Percentiles rank a stretch among this genome's conserved stretches.
phyloP scores from a whole-genome alignment of 2,329 filamentous ascomycete genomes.

The Fusarium lyarnte region DNA sequence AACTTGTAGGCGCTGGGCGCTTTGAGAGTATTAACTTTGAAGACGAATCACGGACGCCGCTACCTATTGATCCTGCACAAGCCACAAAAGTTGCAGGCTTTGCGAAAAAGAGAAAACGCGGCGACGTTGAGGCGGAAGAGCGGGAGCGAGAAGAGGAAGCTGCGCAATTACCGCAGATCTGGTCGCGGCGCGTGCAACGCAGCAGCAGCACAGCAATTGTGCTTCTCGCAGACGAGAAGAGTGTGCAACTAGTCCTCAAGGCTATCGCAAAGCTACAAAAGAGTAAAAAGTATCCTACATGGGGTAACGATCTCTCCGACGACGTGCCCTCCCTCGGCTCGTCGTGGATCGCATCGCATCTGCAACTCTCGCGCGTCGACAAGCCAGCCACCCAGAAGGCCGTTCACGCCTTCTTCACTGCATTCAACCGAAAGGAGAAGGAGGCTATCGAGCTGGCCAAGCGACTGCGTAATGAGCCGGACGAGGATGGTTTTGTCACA shows the following conservation, averaged over 20 bases:
- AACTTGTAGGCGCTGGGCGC: constrained; percentile 78
- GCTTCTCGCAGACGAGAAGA: constrained; percentile 83
- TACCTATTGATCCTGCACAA: constrained; percentile 61
- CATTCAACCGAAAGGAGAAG: constrained; percentile 78
- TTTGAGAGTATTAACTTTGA: constrained; percentile 85
- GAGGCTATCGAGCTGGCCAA: constrained; percentile 70
- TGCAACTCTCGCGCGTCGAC: constrained; percentile 76
- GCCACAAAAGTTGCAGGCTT: constrained; percentile 50
- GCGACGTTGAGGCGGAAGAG: constrained; percentile 64
- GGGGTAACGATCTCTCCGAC: constrained; percentile 71
- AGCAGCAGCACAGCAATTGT: constrained; percentile 85
- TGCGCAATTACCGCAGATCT: constrained; percentile 73
- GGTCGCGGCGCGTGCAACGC: constrained; percentile 74
- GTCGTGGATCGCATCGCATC: constrained; percentile 70
- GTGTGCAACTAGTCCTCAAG: constrained; percentile 79
- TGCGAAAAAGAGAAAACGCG: constrained; percentile 54
- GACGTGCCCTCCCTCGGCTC: constrained; percentile 68
- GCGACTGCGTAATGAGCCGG: constrained; percentile 78
- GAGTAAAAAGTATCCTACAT: constrained; percentile 69
- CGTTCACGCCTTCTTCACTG: constrained; percentile 86
- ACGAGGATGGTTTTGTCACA: constrained; percentile 95
- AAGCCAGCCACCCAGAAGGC: constrained; percentile 72
- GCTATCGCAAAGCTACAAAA: constrained; percentile 72
- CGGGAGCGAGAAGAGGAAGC: constrained; percentile 65
- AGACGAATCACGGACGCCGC: constrained; percentile 58